Evolutionary conservation across 2,329 filamentous ascomycete genomes (phyloP), one percentile per base, ranked within the genome.

Genomic region (Aspergillus pseudotamarii): DNA sequence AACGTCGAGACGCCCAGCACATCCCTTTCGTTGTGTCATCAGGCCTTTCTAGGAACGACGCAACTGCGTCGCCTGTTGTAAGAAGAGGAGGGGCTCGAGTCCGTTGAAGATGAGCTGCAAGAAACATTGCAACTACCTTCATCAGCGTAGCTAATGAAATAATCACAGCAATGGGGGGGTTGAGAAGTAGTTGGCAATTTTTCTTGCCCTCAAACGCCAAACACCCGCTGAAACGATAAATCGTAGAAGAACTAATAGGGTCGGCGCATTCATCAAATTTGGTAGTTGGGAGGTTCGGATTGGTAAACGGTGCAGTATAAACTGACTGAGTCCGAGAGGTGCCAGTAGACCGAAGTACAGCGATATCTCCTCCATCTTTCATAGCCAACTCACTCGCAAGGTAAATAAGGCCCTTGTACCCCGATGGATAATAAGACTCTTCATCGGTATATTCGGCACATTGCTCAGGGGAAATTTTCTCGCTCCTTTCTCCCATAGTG

Each of bases 141-240:
- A 38, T 21, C 6, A 21, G 14, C 3, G 28, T 16, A 9, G 57
- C n/a, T 3, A 58, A 14, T 12, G 28, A n/a, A 36, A 58, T 32
- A 4, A 58, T 36, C 11, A 58, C 48, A 23, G 21, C n/a, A 38
- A 58, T 58, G 4, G 45, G 28, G 2, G 43, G 57, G 28, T 28
- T 58, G 30, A 50, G 48, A 4, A 58, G 12, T 19, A 58, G n/a
- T 23, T 38, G 41, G 43, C 57, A 58, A 12, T 58, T 41, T 10
- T 50, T 11, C 30, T 58, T 23, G 6, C 21, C 14, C 9, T 41
- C n/a, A 23, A 58, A 23, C 9, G 43, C 57, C 10, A 58, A 23
- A 50, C 45, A 58, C 30, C 16, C 57, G n/a, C 14, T 23, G 43
- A 36, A 11, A 23, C 6, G 23, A 32, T 50, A 9, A 32, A 9